phyloP scores from a whole-genome alignment of 1,284 basidiomycete species.

The Vanrija sp. region DNA sequence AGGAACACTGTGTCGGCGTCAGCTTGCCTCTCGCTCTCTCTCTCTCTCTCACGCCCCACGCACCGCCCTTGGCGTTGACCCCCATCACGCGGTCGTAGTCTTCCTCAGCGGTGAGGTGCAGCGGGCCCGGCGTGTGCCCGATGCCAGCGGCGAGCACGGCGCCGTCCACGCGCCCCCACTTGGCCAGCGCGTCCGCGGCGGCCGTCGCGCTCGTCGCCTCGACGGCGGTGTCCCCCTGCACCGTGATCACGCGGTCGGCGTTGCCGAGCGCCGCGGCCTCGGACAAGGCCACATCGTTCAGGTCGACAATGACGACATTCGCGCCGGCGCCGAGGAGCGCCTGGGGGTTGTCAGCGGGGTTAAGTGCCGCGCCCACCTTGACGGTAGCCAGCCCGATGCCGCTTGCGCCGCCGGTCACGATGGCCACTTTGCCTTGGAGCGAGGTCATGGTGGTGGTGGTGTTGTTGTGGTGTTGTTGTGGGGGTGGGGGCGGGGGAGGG shows the following conservation, averaged over 20 bases:
- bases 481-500: too few relatives aligned
- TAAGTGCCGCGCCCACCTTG: too few relatives aligned
- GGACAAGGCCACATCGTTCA: too few relatives aligned
- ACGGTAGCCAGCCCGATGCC: too few relatives aligned
- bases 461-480: too few relatives aligned
- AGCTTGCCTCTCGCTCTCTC: background rate
- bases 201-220: constrained; percentile 9
- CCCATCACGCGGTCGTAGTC: constrained; percentile 18
- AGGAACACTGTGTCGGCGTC: constrained; percentile 16
- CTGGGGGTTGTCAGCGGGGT: too few relatives aligned
- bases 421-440: too few relatives aligned
- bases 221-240: constrained; percentile 12
- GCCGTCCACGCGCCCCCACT: constrained; percentile 20
- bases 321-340: too few relatives aligned
- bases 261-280: too few relatives aligned
- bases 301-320: too few relatives aligned
- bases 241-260: constrained; percentile 1
- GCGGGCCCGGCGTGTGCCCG: constrained; percentile 3
- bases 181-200: constrained; percentile 7
- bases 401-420: too few relatives aligned
- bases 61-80: constrained; percentile 17
- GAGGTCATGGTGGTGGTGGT: too few relatives aligned
- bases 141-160: constrained; percentile 20
- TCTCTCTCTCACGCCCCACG: background rate
- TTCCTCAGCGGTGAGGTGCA: constrained; percentile 14